Evolutionary conservation across 106 monocot genomes (phyloP).

Genomic region (Phalaenopsis aphrodite): DNA sequence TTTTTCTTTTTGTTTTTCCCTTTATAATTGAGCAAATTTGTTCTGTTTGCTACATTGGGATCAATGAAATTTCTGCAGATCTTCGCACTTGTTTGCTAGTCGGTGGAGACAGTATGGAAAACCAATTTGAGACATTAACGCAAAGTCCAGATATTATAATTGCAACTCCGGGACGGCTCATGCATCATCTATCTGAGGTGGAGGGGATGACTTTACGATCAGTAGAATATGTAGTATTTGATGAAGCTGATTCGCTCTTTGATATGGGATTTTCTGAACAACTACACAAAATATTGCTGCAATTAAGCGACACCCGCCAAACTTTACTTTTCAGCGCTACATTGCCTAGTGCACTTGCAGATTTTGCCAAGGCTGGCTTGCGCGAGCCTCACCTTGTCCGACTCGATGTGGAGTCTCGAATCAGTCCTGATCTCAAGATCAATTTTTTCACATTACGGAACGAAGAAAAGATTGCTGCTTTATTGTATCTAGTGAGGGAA

Average conservation of each 20-base stretch:
- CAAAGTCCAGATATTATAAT: conserved; percentile 93
- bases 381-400: conserved; percentile 79
- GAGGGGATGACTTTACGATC: conserved; percentile 78
- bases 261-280: conserved; percentile 93
- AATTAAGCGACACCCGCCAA: conserved; percentile 79
- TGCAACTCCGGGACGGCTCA: conserved; percentile 92
- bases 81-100: conserved; percentile 72
- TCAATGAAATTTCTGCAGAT: conserved; percentile 29
- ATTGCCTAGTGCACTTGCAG: conserved; percentile 82
- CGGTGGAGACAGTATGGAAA: conserved; percentile 99
- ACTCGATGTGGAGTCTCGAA: conserved; percentile 79
- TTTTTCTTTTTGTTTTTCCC: background rate
- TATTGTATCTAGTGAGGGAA: conserved; percentile 81
- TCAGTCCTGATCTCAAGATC: conserved; percentile 81
- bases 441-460: conserved; percentile 78
- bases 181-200: conserved; percentile 87
- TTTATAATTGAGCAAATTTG: background rate
- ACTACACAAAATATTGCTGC: conserved; percentile 61
- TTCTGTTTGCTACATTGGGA: background rate
- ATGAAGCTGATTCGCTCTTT: conserved; percentile 91
- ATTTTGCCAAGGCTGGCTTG: conserved; percentile 94
- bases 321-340: conserved; percentile 96
- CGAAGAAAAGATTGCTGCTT: conserved; percentile 86
- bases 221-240: conserved; percentile 98
- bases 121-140: conserved; percentile 87